Evolutionary conservation across 805 yeast genomes (phyloP).

Genomic region (Cyberlindnera maritima): DNA sequence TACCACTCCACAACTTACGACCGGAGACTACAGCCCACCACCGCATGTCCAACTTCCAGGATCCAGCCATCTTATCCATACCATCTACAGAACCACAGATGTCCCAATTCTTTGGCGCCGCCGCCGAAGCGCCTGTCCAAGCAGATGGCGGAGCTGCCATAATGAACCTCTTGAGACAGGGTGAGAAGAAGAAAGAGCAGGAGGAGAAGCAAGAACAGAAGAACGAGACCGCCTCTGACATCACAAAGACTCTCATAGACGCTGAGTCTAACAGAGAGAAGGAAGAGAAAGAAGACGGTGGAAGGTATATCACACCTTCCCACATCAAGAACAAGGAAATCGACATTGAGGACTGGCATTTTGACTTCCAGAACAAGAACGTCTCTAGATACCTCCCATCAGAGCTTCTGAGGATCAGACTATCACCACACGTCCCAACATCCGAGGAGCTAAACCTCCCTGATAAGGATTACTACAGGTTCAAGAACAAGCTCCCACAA

Average conservation of each 20-base stretch:
- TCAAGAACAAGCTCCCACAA: slow-evolving; percentile 13
- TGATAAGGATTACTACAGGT: slow-evolving; percentile 23
- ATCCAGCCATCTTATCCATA: slow-evolving; percentile 4
- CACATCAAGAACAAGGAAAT: slow-evolving; percentile 14
- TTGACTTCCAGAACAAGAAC: slow-evolving; percentile 10
- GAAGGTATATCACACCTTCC: slow-evolving; percentile 11
- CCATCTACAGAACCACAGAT: not conserved
- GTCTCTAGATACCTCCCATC: slow-evolving; percentile 24
- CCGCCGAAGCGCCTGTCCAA: not conserved
- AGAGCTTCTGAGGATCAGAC: slow-evolving; percentile 18
- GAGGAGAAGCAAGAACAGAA: slow-evolving; percentile 19
- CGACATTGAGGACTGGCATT: slow-evolving; percentile 23
- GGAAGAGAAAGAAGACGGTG: slow-evolving; percentile 8
- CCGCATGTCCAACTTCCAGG: slow-evolving; percentile 3
- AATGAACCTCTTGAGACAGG: slow-evolving; percentile 24
- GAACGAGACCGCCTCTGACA: not conserved
- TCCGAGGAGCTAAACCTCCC: slow-evolving; percentile 22
- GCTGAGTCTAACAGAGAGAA: slow-evolving; percentile 7
- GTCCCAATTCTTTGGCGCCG: not conserved
- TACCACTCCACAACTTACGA: too few relatives aligned
- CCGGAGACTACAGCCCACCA: not conserved
- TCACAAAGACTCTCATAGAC: not conserved
- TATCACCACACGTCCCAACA: slow-evolving; percentile 14
- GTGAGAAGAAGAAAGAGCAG: slow-evolving; percentile 25
- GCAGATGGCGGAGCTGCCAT: slow-evolving; percentile 23